Evolutionary conservation across 148 eudicot genomes (phyloP), one percentile per base, ranked within the genome.

Genomic region (Rhododendron ferrugineum): DNA sequence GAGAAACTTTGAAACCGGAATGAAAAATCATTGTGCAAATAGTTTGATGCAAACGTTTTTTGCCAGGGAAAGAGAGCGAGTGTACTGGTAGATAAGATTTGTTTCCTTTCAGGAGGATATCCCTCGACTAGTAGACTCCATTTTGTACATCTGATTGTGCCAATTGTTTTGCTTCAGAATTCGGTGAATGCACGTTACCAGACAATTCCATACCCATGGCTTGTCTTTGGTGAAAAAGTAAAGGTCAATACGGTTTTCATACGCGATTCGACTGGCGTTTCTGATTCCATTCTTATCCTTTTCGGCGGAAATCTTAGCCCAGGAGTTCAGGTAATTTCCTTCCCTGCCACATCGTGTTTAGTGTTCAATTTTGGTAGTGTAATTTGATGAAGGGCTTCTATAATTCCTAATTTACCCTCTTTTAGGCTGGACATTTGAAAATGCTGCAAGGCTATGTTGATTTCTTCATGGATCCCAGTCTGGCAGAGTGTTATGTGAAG

Each of bases 141-240:
- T 74, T 74, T 26, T 58, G 14, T 14, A 23, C 37, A 40, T 75
- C 82, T 84, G 36, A 86, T 50, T 26, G 1, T 62, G 23, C 50
- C 11, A 40, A 62, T 84, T 83, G 76, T 81, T 82, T 68, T 88
- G 62, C 83, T 91, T 85, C 96, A 97, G 99, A 97, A 97, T 86
- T 97, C 99, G 20, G 99, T 97, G 70, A 97, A 97, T 93, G 93
- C 99, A 66, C 98, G 96, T 15, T 97, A 97, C 90, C 99, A 95
- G 91, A 95, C 98, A 14, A 94, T 97, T 91, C 96, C 94, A 14
- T 97, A 90, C 88, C 99, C 99, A 79, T 97, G 99, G 99, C 88
- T 97, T 83, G 98, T 97, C 36, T 97, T 97, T 86, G 98, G 96
- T 78, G 99, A 97, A 84, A 97, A 97, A 90, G 98, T 97, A 70